Percentiles rank a stretch among this genome's conserved stretches.
phyloP scores from a whole-genome alignment of 129 eudicot species.

The Ambrosia artemisiifolia region DNA sequence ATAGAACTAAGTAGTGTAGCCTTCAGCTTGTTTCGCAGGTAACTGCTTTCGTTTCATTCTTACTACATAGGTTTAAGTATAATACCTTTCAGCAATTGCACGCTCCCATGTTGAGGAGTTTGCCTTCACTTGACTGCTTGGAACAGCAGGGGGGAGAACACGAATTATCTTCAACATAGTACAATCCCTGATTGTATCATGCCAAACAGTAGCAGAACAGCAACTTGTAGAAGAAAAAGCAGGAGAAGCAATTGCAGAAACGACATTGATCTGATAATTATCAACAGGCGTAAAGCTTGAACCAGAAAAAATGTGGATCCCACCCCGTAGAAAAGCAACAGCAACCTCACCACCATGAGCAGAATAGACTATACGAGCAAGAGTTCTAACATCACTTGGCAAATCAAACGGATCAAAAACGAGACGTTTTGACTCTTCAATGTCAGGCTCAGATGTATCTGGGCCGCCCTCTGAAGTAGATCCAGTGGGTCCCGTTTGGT shows the following conservation, averaged over 20 bases:
- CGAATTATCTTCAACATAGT: constrained; percentile 84
- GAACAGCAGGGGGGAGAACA: constrained; percentile 92
- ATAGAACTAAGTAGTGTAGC: constrained; percentile 1
- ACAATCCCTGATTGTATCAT: constrained; percentile 71
- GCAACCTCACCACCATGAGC: constrained; percentile 99
- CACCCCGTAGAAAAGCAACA: constrained; percentile 87
- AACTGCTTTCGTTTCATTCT: background rate
- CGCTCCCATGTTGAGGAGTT: constrained; percentile 91
- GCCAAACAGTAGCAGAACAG: constrained; percentile 99
- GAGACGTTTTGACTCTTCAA: constrained; percentile 56
- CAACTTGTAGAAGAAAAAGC: constrained; percentile 99
- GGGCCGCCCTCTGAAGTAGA: constrained; percentile 42
- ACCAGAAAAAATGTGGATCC: constrained; percentile 89
- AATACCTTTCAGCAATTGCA: constrained; percentile 96
- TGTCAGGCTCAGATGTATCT: constrained; percentile 48
- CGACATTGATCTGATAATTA: constrained; percentile 79
- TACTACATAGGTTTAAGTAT: background rate
- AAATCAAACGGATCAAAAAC: constrained; percentile 94
- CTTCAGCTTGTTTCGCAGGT: constrained; percentile 1
- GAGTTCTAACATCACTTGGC: constrained; percentile 95
- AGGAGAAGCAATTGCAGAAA: constrained; percentile 97
- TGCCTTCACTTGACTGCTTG: constrained; percentile 71
- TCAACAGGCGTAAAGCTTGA: constrained; percentile 77
- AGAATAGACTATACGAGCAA: constrained; percentile 90
- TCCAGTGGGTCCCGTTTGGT: constrained; percentile 39